Conservation (phyloP, 768 basidiomycete species). For the Boletellus emodensis region DNA sequence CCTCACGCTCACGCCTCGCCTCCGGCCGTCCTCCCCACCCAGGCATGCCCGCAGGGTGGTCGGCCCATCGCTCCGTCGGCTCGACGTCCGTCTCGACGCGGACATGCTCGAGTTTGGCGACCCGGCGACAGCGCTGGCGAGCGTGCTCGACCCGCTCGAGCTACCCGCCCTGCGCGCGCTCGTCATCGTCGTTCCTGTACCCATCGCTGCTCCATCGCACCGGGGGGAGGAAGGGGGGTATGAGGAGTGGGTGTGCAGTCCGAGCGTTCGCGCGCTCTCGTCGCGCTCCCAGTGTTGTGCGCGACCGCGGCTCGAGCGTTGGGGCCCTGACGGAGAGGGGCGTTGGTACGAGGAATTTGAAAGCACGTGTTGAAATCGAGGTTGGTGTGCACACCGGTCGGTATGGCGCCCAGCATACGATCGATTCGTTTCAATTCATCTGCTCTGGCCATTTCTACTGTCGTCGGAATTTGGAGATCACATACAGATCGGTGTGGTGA, state of each 20-base stretch:
- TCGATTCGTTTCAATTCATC: too few species aligned
- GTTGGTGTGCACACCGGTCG: too few species aligned
- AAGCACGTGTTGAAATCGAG: not conserved
- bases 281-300: not conserved
- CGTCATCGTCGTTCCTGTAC: constrained; percentile 5
- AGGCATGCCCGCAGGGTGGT: not conserved
- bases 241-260: constrained; percentile 2
- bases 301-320: not conserved
- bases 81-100: constrained; percentile 20
- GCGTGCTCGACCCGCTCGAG: constrained; percentile 19
- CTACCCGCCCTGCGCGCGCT: constrained; percentile 20
- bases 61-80: constrained; percentile 3
- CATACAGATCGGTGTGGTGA: not conserved
- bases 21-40: constrained; percentile 4
- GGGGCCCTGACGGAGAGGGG: not conserved
- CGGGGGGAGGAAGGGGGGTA: not conserved
- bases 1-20: constrained; percentile 13
- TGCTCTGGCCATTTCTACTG: too few species aligned
- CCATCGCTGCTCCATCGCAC: not conserved
- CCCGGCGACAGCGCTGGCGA: constrained; percentile 8
- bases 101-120: constrained; percentile 22
- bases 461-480: too few species aligned
- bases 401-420: too few species aligned
- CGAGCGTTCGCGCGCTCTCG: not conserved
- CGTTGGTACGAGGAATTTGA: not conserved